Conservation (phyloP, 768 basidiomycete species). For the Boletus edulis region DNA sequence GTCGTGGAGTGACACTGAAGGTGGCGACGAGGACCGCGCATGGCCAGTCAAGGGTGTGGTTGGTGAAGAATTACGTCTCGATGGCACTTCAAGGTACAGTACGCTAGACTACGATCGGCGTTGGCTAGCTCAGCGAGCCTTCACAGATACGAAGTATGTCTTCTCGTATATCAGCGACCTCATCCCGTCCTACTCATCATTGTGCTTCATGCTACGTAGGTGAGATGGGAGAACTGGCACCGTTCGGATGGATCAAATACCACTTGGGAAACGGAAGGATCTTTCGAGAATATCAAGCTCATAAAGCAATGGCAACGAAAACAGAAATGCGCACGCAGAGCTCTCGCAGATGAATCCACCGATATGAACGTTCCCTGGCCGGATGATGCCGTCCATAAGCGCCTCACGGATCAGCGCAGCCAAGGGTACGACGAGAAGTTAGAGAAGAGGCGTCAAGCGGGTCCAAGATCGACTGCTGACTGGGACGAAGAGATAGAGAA, state of each 20-base stretch:
- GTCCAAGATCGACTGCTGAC: slow-evolving; percentile 7
- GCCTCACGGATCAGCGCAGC: slow-evolving; percentile 39
- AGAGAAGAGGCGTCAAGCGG: slow-evolving; percentile 14
- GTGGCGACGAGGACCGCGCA: slow-evolving; percentile 29
- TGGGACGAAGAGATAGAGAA: slow-evolving; percentile 31
- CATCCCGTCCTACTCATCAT: neutral
- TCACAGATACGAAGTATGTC: slow-evolving; percentile 32
- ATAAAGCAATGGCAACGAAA: slow-evolving; percentile 34
- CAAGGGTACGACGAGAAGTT: slow-evolving; percentile 49
- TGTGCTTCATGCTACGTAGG: slow-evolving; percentile 32
- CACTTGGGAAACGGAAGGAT: slow-evolving; percentile 44
- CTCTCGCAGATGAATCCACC: slow-evolving; percentile 29
- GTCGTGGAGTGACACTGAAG: slow-evolving; percentile 31
- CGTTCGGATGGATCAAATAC: slow-evolving; percentile 52
- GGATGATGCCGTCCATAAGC: slow-evolving; percentile 42
- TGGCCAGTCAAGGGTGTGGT: slow-evolving; percentile 31
- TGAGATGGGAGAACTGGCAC: slow-evolving; percentile 52
- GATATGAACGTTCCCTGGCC: slow-evolving; percentile 41
- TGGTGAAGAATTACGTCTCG: slow-evolving; percentile 31
- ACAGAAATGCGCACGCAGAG: slow-evolving; percentile 31
- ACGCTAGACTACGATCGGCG: neutral
- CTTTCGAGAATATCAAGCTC: slow-evolving; percentile 15
- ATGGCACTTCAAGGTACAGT: slow-evolving; percentile 27
- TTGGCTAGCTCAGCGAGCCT: slow-evolving; percentile 4
- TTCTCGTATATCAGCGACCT: neutral